Percentiles rank a stretch among this genome's conserved stretches.
These are phyloP conservation scores for Pittosporum tobira DNA, from an alignment of 129 eudicot genomes.

Conservation along the genomic window DNA sequence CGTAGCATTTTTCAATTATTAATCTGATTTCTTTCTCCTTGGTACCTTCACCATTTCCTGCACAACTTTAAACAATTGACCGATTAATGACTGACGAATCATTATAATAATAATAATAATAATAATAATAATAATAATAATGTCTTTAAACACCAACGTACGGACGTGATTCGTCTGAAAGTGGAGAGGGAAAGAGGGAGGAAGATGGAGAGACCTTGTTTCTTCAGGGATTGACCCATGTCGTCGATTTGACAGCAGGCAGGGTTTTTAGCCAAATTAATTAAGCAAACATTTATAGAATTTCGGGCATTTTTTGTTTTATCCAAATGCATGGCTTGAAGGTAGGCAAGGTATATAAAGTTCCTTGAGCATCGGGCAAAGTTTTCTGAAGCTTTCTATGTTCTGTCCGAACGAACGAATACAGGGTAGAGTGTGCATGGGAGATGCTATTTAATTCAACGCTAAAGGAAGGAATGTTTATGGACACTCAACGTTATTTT, in stretches of 20 bases:
- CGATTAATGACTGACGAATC: too few relatives aligned
- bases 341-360: constrained; percentile 11
- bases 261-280: not conserved
- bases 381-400: constrained; percentile 1
- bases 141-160: constrained; percentile 2
- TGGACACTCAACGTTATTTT: too few relatives aligned
- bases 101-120: too few relatives aligned
- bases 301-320: not conserved
- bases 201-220: constrained; percentile 27
- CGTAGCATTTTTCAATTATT: constrained; percentile 38
- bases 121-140: too few relatives aligned
- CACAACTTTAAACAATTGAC: not conserved
- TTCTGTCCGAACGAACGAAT: not conserved
- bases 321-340: constrained; percentile 4
- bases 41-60: constrained; percentile 51
- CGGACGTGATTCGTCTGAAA: not conserved
- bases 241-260: not conserved
- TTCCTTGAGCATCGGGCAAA: constrained; percentile 22
- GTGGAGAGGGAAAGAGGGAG: not conserved
- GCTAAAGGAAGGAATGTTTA: constrained; percentile 1
- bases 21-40: constrained; percentile 33
- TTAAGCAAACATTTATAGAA: not conserved
- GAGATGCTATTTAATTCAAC: not conserved
- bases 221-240: constrained; percentile 51
- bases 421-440: not conserved